These are phyloP conservation scores for Stephania yunnanensis DNA, from an alignment of 164 flowering plant species.

Conservation along the genomic window DNA sequence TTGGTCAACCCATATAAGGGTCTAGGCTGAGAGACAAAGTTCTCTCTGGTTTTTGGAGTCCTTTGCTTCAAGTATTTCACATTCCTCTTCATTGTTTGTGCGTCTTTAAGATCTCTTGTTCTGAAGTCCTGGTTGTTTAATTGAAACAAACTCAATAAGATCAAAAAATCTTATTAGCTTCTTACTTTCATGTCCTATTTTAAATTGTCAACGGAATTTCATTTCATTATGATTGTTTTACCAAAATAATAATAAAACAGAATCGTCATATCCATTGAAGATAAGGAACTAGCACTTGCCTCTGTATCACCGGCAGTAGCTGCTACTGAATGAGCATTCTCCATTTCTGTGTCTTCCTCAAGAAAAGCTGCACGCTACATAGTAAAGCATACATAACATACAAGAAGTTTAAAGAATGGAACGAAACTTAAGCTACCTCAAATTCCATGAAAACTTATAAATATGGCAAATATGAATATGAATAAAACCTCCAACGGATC, in stretches of 20 bases:
- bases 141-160: no score
- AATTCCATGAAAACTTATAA: not conserved
- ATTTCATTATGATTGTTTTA: not conserved
- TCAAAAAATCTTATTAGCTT: not conserved
- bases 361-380: slow-evolving; percentile 82
- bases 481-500: slow-evolving; percentile 61
- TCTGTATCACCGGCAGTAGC: slow-evolving; percentile 94
- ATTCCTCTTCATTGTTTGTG: no score
- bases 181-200: not conserved
- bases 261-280: not conserved
- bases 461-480: not conserved
- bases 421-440: not conserved
- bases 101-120: no score
- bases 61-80: no score
- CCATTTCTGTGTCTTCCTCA: slow-evolving; percentile 87
- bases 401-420: not conserved
- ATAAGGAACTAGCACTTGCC: slow-evolving; percentile 31
- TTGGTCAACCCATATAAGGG: no score
- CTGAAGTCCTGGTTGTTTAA: no score
- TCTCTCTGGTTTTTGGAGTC: no score
- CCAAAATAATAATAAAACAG: not conserved
- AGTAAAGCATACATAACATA: not conserved
- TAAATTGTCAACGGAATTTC: not conserved
- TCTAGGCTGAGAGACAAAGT: no score
- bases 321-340: slow-evolving; percentile 91